phyloP scores from a whole-genome alignment of 2,329 filamentous ascomycete genomes.

The Chaetomium strumarium region DNA sequence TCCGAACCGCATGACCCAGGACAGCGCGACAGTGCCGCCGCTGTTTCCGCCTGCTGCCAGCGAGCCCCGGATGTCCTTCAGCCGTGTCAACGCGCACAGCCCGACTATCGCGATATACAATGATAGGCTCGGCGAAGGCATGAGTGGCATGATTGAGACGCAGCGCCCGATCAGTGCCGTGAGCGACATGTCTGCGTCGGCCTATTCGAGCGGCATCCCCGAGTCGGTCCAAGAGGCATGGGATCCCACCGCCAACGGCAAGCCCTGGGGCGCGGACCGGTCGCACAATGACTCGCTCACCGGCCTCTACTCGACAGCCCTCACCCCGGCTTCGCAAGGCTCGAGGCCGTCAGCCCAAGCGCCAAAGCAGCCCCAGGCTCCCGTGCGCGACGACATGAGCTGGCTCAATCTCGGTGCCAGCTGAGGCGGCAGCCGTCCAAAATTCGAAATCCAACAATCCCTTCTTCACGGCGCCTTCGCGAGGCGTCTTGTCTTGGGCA shows the following conservation, averaged over 20 bases:
- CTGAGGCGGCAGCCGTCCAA: constrained; percentile 1
- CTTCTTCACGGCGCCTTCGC: neutral
- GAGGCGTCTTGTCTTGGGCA: neutral
- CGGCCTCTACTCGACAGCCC: constrained; percentile 39
- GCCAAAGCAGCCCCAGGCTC: constrained; percentile 43
- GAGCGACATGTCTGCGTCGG: constrained; percentile 38
- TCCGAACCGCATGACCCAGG: constrained; percentile 49
- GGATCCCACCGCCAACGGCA: constrained; percentile 41
- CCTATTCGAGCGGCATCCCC: constrained; percentile 60
- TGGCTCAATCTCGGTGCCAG: constrained; percentile 66
- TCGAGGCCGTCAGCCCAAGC: constrained; percentile 28
- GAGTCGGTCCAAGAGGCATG: constrained; percentile 56
- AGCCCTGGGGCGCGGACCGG: constrained; percentile 46
- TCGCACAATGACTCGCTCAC: constrained; percentile 49
- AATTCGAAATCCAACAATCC: neutral
- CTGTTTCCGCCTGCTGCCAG: constrained; percentile 30
- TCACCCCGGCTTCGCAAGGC: constrained; percentile 34
- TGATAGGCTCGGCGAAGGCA: constrained; percentile 48
- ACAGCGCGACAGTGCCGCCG: constrained; percentile 65
- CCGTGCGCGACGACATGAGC: constrained; percentile 63
- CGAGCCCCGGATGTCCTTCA: constrained; percentile 57
- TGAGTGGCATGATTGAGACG: constrained; percentile 54
- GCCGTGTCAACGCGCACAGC: constrained; percentile 61
- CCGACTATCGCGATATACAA: constrained; percentile 60
- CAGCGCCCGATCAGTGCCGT: constrained; percentile 44